Base-by-base conservation (phyloP, 345 rosid species). In the Pugionium dolabratum region DNA sequence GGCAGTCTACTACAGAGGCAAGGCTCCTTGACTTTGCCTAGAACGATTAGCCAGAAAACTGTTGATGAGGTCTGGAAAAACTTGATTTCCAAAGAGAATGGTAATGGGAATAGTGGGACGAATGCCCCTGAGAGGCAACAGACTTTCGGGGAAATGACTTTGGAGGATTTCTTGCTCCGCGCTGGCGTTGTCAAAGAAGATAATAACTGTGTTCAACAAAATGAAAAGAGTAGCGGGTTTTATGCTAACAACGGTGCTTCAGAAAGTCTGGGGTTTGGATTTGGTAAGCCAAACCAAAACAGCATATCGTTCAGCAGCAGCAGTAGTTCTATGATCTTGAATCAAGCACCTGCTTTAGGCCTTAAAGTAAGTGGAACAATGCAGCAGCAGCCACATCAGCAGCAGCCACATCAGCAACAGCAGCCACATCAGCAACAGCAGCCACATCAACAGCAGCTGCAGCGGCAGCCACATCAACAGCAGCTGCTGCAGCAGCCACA, bases 41-140 rank as follows among this genome's bases (percentile, higher is more conserved):
- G 97, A 49, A 94, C 97, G 18, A 70, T 94, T 75, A 90, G 96
- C 76, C 92, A 82, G 66, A 94, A 85, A 80, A 90, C 91, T 1
- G 97, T 94, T 30, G 97, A 94, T 66, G 89, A 90, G 73, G 95
- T 94, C 6, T 94, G 97, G 99, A 85, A 76, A 65, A 64, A 81
- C 59, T 67, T 93, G 37, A 64, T 83, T 0, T 39, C 32, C 1
- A 90, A 78, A 75, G 96, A 87, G 4, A 66, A 31, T 64, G 67
- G 32, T n/a, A 11, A 41, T 25, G 81, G 63, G 39, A 71, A 71
- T 46, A 29, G 9, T 9, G 70, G 51, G 2, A 71, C 63, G 55
- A 47, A 56, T 63, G 60, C 70, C 69, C 87, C 90, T 0, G 81
- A 78, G 69, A 83, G 90, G 81, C 90, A 94, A 79, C 90, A 74